Evolutionary conservation across 2,329 filamentous ascomycete genomes (phyloP), one percentile per base, ranked within the genome.

Genomic region (Paraphaeosphaeria sporulosa): DNA sequence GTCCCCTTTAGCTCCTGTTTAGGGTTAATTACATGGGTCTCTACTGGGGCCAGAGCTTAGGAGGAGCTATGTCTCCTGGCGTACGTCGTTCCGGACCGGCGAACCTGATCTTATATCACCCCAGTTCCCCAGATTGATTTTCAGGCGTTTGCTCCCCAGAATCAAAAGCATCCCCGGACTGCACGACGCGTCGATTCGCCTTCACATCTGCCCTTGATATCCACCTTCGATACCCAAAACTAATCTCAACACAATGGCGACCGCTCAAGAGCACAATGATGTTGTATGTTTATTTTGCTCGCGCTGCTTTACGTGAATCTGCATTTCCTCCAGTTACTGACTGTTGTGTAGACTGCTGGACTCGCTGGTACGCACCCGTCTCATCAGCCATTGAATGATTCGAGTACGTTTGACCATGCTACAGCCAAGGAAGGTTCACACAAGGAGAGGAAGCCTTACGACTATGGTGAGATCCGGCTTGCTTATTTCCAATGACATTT

Each of bases 371-470:
- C 60, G 54, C 58, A 40, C 13, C 2, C 27, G 27, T 30, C 27
- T 51, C 53, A 76, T 57, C 61, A 65, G 67, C 61, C 55, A 76
- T 76, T 55, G 34, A 52, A 52, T 8, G 74, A 71, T 43, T 76
- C 72, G 55, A 74, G 67, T 59, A 63, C 70, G 30, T 59, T 77
- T 60, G 81, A 83, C 69, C 80, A 82, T 59, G 49, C 49, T 51
- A 17, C 17, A 19, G 38, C 38, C 38, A 40, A n/a, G 21, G 72
- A 71, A 52, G 67, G 67, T 52, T 47, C 55, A 56, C 58, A 74
- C 47, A 78, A 75, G 67, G 76, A 80, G 67, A 79, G 81, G 68
- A 76, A 74, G 63, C 81, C 80, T 1, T 83, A 83, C 69, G 81
- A 83, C 69, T 83, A 84, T 68, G 77, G 69, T 70, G 21, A 27